Conservation (phyloP, 1,284 basidiomycete species). For the Vanrija sp. region DNA sequence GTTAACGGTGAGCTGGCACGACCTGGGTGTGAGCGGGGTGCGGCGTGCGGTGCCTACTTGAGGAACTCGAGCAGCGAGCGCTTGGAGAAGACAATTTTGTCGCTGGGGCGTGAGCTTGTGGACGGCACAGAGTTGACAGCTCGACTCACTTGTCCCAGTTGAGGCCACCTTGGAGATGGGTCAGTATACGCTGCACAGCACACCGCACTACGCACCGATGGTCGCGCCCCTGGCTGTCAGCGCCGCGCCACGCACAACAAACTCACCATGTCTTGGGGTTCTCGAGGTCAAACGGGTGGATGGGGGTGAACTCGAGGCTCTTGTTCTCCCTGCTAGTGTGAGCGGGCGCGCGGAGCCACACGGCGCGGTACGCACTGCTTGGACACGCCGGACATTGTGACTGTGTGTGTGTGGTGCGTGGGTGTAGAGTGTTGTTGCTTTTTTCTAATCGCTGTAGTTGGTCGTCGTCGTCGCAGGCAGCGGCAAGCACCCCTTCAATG, state of each 20-base stretch:
- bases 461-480: too few species aligned
- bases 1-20: constrained; percentile 45
- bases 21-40: constrained; percentile 16
- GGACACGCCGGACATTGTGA: not conserved
- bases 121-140: too few species aligned
- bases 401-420: not conserved
- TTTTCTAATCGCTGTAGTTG: too few species aligned
- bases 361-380: not conserved
- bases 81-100: constrained; percentile 50
- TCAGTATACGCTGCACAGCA: constrained; percentile 1
- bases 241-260: not conserved
- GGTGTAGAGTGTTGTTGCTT: too few species aligned
- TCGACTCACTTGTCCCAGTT: constrained; percentile 47
- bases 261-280: constrained; percentile 47
- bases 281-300: constrained; percentile 49
- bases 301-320: constrained; percentile 35
- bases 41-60: constrained; percentile 28
- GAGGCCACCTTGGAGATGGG: constrained; percentile 32
- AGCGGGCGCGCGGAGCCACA: too few species aligned
- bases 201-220: constrained; percentile 16
- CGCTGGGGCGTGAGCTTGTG: constrained; percentile 25
- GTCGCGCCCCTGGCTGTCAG: constrained; percentile 21
- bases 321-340: not conserved
- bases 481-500: too few species aligned
- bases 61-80: constrained; percentile 49